These are phyloP conservation scores for Elsinoe perseae DNA, from an alignment of 2,329 filamentous ascomycete species.

Conservation along the genomic window DNA sequence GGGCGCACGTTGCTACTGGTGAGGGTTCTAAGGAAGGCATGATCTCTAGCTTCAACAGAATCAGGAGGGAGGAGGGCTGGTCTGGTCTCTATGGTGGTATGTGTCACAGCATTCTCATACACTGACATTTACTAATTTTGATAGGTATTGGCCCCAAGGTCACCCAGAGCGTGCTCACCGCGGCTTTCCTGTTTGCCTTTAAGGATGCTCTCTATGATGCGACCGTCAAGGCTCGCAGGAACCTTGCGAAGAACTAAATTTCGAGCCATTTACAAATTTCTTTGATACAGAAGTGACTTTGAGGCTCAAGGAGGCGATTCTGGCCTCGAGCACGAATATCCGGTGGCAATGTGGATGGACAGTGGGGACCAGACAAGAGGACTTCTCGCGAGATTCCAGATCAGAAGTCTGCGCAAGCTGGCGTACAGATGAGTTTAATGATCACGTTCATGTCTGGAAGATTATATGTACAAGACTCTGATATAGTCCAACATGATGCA, in stretches of 20 bases:
- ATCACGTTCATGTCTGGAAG: background rate
- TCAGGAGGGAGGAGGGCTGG: slow-evolving; percentile 86
- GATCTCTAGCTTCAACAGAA: slow-evolving; percentile 65
- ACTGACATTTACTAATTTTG: background rate
- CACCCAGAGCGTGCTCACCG: slow-evolving; percentile 91
- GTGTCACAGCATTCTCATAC: slow-evolving; percentile 23
- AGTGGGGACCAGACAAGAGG: no score
- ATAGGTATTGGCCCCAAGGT: slow-evolving; percentile 91
- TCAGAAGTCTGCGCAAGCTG: background rate
- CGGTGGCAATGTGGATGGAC: no score
- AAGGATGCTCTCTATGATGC: slow-evolving; percentile 92
- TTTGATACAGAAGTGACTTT: background rate
- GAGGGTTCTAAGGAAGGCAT: slow-evolving; percentile 74
- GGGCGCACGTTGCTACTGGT: slow-evolving; percentile 83
- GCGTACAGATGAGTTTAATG: background rate
- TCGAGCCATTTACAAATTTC: background rate
- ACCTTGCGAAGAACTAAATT: slow-evolving; percentile 14
- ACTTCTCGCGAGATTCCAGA: background rate
- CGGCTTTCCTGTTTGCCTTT: slow-evolving; percentile 93
- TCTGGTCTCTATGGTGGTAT: slow-evolving; percentile 83
- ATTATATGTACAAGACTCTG: background rate
- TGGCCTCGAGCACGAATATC: background rate
- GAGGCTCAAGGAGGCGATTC: background rate
- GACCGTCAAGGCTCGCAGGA: slow-evolving; percentile 56
- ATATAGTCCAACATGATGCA: background rate